Base-by-base conservation (phyloP, 345 rosid species). In the Alliaria petiolata region DNA sequence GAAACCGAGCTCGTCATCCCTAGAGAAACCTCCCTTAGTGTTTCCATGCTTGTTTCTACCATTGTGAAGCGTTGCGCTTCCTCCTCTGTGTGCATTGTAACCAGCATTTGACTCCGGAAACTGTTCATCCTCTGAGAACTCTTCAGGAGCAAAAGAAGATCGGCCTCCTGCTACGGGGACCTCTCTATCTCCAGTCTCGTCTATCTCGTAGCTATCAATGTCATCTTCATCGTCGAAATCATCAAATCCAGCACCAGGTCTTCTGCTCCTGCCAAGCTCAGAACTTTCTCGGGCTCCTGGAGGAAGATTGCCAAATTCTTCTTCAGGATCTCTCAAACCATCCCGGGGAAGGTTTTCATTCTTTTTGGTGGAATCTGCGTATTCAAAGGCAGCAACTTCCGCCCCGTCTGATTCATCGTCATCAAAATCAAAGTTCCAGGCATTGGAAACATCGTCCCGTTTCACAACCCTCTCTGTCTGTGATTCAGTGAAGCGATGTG, bases 341-440 rank as follows among this genome's bases (percentile, higher is more conserved):
- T 72, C 79, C 72, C 75, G 76, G 38, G 70, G 65, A 65, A 58
- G 17, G 63, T 77, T 85, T 68, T 71, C 70, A 30, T 58, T 76
- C 66, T 49, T 82, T 58, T 69, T 66, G 4, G 71, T 60, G 54
- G 92, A 84, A 82, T 91, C 95, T 17, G 93, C 96, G 67, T 87
- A 78, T 83, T 91, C 96, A 63, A 91, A 93, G 1, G 93, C 85
- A 82, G 91, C 97, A 69, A 93, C 93, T 82, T 91, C 97, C 65
- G 95, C 96, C 0, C 98, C 99, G 70, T 95, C 99, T 49, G 99
- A 95, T 85, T 87, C 99, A 78, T 89, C 86, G 33, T 95, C 99
- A 65, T 92, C 99, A 46, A 95, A 95, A 76, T 95, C 93, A 65
- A 92, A 95, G 83, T 92, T 95, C 97, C 99, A 93, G 33, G 93